Base-by-base conservation (phyloP, 495 filamentous ascomycete genomes). In the Lophiostoma macrostomum region DNA sequence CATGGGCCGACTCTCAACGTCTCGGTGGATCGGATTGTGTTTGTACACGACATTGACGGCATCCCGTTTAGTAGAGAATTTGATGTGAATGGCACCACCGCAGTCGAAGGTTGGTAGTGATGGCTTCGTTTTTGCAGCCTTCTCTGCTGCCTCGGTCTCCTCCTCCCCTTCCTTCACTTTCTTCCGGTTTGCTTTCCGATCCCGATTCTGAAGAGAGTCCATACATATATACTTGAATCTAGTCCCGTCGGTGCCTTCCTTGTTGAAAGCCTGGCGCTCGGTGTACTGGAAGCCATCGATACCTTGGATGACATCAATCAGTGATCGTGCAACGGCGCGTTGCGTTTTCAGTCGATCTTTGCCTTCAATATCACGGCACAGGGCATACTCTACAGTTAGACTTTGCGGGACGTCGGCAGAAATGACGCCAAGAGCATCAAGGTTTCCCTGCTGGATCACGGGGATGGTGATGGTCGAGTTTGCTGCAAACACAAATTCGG, bases 221-320 rank as follows among this genome's bases (percentile, higher is more conserved):
- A 35, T 36, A 27, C 51, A 61, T 7, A 61, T 48, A 31, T 43
- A 57, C 24, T 61, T 57, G 53, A 61, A 56, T 14, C 53, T 45
- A n/a, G 36, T 43, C 1, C 58, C 58, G 31, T 61, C 46, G 13
- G 19, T 45, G 25, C 50, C 50, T 3, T 50, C 52, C 22, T 39
- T 50, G 22, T 44, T 54, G 16, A 30, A 19, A 22, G 58, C 58
- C 10, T 60, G 52, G 34, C 53, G 52, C 27, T 61, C 58, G 2
- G 34, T 27, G 24, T 61, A 61, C 37, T 53, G 52, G 58, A 52
- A 61, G 0, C 41, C 31, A 25, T 61, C 58, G 3, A 50, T 42
- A 4, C 24, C 28, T 30, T 61, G 53, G 27, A 61, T 35, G 20
- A 32, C 25, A 25, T 61, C 52, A 20, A 57, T 47, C 28, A 61